Base-by-base conservation (phyloP, 768 basidiomycete genomes). In the Naganishia randhawae region DNA sequence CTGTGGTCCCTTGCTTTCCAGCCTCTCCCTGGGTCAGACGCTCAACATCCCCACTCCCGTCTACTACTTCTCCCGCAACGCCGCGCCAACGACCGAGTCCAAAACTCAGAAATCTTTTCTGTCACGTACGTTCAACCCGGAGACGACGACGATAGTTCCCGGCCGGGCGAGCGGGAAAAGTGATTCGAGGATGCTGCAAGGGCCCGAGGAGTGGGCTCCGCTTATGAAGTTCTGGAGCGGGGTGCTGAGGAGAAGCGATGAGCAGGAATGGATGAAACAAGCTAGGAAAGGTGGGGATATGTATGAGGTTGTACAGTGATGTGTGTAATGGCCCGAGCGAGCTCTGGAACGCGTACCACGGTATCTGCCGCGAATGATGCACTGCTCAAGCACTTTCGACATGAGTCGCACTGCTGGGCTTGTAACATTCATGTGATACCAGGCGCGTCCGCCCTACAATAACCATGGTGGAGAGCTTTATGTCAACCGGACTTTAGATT, bases 401-500 rank as follows among this genome's bases (percentile, higher is more conserved):
- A n/a, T n/a, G n/a, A n/a, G n/a, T n/a, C n/a, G n/a, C n/a, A n/a
- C n/a, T n/a, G n/a, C n/a, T n/a, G n/a, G n/a, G n/a, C n/a, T n/a
- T n/a, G n/a, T n/a, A n/a, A n/a, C n/a, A n/a, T n/a, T n/a, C n/a
- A n/a, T n/a, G n/a, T n/a, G n/a, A n/a, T n/a, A n/a, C n/a, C n/a
- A n/a, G n/a, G n/a, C n/a, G n/a, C n/a, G n/a, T n/a, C n/a, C n/a
- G n/a, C n/a, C n/a, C n/a, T n/a, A n/a, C n/a, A n/a, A n/a, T n/a
- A n/a, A n/a, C n/a, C n/a, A n/a, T n/a, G n/a, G n/a, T n/a, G n/a
- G n/a, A n/a, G n/a, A n/a, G n/a, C n/a, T n/a, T n/a, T n/a, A n/a
- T n/a, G n/a, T 22, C 45, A 3, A 48, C 19, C 45, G 8, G 45
- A 6, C 25, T 16, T 42, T 67, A 96, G 65, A 95, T 77, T 74